Conservation (phyloP, 495 filamentous ascomycete genomes). For the Trichoderma asperelloides region DNA sequence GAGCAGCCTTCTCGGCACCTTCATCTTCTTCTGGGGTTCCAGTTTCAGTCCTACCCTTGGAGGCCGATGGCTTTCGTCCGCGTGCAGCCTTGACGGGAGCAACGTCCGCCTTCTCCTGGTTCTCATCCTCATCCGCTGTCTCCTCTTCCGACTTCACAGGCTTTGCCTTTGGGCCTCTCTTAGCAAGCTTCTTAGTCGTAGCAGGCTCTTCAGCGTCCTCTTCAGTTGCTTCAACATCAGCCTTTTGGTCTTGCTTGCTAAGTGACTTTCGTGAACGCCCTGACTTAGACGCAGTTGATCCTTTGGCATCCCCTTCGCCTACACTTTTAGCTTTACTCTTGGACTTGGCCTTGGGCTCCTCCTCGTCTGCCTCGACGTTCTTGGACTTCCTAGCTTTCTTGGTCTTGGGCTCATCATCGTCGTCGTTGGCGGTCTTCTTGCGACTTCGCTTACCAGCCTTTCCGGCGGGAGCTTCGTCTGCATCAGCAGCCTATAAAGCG, state of each 20-base stretch:
- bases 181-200: slow-evolving; percentile 3
- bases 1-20: not conserved
- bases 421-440: slow-evolving; percentile 25
- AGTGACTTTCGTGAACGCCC: slow-evolving; percentile 35
- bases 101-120: slow-evolving; percentile 15
- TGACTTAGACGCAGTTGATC: slow-evolving; percentile 13
- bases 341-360: slow-evolving; percentile 2
- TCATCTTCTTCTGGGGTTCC: not conserved
- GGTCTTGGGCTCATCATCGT: slow-evolving; percentile 20
- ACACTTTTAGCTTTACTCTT: slow-evolving; percentile 10
- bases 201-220: slow-evolving; percentile 16
- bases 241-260: slow-evolving; percentile 15
- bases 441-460: slow-evolving; percentile 30
- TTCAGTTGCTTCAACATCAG: slow-evolving; percentile 23
- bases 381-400: slow-evolving; percentile 9
- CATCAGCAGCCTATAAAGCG: slow-evolving; percentile 18
- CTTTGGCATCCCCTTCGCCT: slow-evolving; percentile 12
- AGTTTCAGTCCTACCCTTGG: not conserved
- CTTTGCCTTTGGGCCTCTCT: slow-evolving; percentile 17
- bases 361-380: slow-evolving; percentile 1
- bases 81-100: not conserved
- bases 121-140: slow-evolving; percentile 20
- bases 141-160: slow-evolving; percentile 15
- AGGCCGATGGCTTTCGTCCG: not conserved
- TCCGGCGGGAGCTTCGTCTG: slow-evolving; percentile 21